A percentile compares a stretch with the other conserved stretches of the same genome.
Evolutionary conservation across 306 rosid genomes (phyloP).

Genomic region (Cucumis hystrix): DNA sequence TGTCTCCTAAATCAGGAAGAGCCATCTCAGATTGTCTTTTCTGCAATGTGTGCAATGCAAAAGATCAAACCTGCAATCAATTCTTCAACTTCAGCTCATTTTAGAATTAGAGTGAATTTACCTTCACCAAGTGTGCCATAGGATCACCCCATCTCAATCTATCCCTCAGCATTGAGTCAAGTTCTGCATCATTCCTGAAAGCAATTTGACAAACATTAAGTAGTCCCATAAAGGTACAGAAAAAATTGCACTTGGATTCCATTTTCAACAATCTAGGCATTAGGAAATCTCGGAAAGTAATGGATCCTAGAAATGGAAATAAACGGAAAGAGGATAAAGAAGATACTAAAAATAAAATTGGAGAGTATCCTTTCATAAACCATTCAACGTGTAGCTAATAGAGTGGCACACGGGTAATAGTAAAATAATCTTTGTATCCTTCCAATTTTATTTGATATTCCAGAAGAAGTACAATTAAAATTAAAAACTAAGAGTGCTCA

Average conservation of each 20-base stretch:
- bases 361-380: background rate
- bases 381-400: background rate
- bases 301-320: background rate
- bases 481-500: background rate
- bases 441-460: background rate
- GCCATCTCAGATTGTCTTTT: conserved; percentile 40
- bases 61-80: conserved; percentile 10
- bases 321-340: background rate
- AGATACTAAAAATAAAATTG: background rate
- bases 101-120: conserved; percentile 18
- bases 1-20: conserved; percentile 52
- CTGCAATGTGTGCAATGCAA: conserved; percentile 28
- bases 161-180: conserved; percentile 60
- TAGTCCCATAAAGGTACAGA: background rate
- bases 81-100: background rate
- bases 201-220: background rate
- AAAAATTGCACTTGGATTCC: background rate
- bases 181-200: conserved; percentile 81
- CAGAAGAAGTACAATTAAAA: background rate
- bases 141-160: conserved; percentile 90
- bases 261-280: background rate
- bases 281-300: background rate
- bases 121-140: conserved; percentile 91
- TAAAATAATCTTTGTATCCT: background rate
- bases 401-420: background rate